These are phyloP conservation scores for Hypocreales sp. DNA, from an alignment of 2,329 filamentous ascomycete genomes.

Conservation along the genomic window DNA sequence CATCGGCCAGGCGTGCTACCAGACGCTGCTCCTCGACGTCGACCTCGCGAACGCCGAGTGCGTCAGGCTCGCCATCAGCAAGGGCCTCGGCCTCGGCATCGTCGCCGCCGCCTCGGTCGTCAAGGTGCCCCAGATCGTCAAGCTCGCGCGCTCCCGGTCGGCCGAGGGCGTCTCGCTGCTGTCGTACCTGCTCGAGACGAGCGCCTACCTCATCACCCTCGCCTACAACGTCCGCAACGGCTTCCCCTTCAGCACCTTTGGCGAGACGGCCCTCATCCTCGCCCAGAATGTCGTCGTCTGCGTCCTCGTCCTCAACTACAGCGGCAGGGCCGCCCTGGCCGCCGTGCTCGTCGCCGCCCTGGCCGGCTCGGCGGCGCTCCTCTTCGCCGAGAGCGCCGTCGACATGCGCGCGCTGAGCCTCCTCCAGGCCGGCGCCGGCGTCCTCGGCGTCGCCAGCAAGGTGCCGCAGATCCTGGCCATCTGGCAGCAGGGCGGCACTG, in stretches of 20 bases:
- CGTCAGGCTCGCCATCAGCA: constrained; percentile 80
- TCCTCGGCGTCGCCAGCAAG: constrained; percentile 78
- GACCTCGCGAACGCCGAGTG: constrained; percentile 64
- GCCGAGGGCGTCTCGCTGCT: constrained; percentile 77
- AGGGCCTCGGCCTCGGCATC: constrained; percentile 85
- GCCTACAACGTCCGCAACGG: constrained; percentile 84
- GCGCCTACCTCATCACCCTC: constrained; percentile 73
- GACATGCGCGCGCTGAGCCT: constrained; percentile 53
- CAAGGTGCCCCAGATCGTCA: constrained; percentile 94
- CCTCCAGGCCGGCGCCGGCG: constrained; percentile 71
- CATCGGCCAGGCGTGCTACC: constrained; percentile 74
- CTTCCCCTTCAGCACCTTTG: constrained; percentile 93
- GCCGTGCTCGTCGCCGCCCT: constrained; percentile 67
- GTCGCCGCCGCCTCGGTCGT: constrained; percentile 80
- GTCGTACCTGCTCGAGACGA: constrained; percentile 83
- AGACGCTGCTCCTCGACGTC: constrained; percentile 70
- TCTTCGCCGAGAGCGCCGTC: constrained; percentile 54
- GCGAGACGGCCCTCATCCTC: constrained; percentile 84
- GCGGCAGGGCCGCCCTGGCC: constrained; percentile 49
- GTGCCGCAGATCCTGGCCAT: constrained; percentile 84
- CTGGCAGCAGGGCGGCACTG: constrained; percentile 72
- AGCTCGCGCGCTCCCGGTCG: constrained; percentile 69
- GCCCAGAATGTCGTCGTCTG: constrained; percentile 86
- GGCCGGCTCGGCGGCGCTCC: constrained; percentile 48
- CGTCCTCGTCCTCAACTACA: constrained; percentile 73